These are phyloP conservation scores for Magnusiomyces ingens DNA, from an alignment of 1,139 yeast species.

Conservation along the genomic window DNA sequence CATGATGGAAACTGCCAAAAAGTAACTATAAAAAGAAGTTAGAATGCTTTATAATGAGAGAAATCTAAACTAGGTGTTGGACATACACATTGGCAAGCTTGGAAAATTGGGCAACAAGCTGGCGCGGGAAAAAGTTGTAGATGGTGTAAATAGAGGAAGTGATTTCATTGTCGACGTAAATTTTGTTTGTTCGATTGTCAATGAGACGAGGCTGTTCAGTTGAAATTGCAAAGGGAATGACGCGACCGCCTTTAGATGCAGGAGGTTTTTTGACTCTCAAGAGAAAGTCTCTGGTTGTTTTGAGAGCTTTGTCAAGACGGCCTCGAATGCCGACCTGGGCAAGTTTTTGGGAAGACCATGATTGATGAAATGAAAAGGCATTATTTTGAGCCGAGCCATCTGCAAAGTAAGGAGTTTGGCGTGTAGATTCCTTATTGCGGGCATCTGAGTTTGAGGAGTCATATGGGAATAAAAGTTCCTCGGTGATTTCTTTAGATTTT, in stretches of 20 bases:
- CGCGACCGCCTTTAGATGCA: conserved; percentile 63
- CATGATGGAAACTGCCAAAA: conserved; percentile 78
- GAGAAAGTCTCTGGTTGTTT: conserved; percentile 27
- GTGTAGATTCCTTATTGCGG: background rate
- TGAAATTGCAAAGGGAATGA: conserved; percentile 51
- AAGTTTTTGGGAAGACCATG: conserved; percentile 29
- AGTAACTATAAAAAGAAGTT: conserved; percentile 34
- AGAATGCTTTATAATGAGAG: background rate
- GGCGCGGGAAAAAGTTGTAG: conserved; percentile 80
- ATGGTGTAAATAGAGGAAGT: conserved; percentile 84
- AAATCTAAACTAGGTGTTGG: background rate
- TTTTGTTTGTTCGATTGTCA: conserved; percentile 62
- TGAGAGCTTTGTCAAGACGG: background rate
- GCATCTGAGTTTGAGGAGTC: conserved; percentile 14
- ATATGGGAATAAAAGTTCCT: conserved; percentile 19
- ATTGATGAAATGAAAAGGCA: conserved; percentile 21
- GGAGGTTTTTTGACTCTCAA: conserved; percentile 42
- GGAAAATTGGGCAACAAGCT: conserved; percentile 82
- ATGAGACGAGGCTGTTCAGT: conserved; percentile 32
- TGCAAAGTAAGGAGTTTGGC: conserved; percentile 8
- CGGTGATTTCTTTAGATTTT: conserved; percentile 18
- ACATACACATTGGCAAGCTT: conserved; percentile 68
- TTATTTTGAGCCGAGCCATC: conserved; percentile 5
- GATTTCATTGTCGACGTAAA: conserved; percentile 61
- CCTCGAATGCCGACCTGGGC: conserved; percentile 15